Conservation (phyloP, 163 green algal genomes). For the Chloromonas sp. region DNA sequence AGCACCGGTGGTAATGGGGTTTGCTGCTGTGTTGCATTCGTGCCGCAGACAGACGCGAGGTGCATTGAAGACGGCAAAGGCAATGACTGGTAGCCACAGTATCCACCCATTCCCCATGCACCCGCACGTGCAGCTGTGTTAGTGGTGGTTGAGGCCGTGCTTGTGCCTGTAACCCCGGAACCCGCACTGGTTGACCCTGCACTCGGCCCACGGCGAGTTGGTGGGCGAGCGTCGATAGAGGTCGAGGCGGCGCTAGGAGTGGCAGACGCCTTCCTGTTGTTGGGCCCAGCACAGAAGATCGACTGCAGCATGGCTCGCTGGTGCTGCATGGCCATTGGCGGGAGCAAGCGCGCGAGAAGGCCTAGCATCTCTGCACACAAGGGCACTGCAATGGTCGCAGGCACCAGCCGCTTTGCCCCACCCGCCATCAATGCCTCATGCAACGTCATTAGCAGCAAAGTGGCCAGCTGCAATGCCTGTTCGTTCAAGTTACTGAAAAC, state of each 20-base stretch:
- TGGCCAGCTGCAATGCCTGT: background rate
- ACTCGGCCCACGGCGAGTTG: background rate
- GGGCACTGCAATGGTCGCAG: background rate
- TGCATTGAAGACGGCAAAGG: background rate
- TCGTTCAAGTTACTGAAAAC: background rate
- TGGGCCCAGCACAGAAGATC: background rate
- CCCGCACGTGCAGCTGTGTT: background rate
- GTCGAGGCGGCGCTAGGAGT: background rate
- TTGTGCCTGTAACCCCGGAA: background rate
- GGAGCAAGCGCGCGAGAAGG: background rate
- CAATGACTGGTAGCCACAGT: background rate
- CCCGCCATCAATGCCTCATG: background rate
- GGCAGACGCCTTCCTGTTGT: background rate
- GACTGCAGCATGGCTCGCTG: background rate
- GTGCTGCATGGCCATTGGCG: background rate
- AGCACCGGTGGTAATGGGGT: background rate
- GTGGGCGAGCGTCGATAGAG: background rate
- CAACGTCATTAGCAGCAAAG: background rate
- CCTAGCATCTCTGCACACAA: background rate
- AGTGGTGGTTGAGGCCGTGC: background rate
- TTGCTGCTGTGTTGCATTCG: background rate
- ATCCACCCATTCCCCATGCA: background rate
- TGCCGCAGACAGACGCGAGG: background rate
- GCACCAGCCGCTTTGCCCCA: background rate
- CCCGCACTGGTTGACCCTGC: background rate